These are phyloP conservation scores for Miscanthus sacchariflorus DNA, from an alignment of 202 grass and related monocot species.

Conservation along the genomic window DNA sequence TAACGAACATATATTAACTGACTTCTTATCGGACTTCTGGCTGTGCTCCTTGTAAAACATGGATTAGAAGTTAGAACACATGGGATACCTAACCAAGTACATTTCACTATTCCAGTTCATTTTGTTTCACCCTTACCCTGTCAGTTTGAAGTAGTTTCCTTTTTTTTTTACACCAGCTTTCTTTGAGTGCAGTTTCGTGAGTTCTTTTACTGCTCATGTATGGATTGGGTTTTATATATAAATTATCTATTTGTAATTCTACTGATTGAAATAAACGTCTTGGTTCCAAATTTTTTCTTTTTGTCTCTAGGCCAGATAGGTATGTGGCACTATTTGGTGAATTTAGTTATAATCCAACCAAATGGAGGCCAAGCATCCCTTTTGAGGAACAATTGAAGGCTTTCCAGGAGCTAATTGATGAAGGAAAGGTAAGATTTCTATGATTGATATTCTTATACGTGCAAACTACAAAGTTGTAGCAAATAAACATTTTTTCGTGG, in stretches of 20 bases:
- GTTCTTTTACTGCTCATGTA: not conserved
- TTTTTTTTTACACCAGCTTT: not conserved
- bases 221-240: no score
- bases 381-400: constrained; percentile 84
- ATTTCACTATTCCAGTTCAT: constrained; percentile 1
- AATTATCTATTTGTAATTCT: not conserved
- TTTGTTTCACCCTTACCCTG: not conserved
- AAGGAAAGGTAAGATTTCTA: constrained; percentile 72
- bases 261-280: not conserved
- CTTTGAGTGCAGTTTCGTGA: not conserved
- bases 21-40: not conserved
- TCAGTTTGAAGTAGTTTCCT: not conserved
- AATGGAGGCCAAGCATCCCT: constrained; percentile 88
- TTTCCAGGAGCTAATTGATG: constrained; percentile 83
- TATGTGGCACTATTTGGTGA: constrained; percentile 88
- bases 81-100: not conserved
- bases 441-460: constrained; percentile 24
- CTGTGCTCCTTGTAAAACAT: not conserved
- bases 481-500: not conserved
- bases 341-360: constrained; percentile 73
- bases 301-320: constrained; percentile 87
- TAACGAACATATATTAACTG: not conserved
- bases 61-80: not conserved
- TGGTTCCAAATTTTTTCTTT: constrained; percentile 35
- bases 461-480: not conserved